Conservation (phyloP, 2,329 filamentous ascomycete species). For the Alternaria dauci region DNA sequence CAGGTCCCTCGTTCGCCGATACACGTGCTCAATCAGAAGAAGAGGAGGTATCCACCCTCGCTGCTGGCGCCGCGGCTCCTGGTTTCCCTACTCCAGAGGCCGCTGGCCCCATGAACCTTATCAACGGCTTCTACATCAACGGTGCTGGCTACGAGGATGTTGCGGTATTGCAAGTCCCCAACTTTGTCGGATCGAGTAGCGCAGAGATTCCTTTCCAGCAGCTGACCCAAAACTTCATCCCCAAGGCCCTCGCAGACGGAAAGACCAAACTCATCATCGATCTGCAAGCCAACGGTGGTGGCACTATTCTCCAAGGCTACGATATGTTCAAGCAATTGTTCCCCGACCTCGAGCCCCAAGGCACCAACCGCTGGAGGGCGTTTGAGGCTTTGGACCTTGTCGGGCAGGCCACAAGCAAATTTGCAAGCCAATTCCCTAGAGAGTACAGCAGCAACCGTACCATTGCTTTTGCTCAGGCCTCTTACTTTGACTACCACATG, state of each 20-base stretch:
- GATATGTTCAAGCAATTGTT: conserved; percentile 69
- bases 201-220: conserved; percentile 48
- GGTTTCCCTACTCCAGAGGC: conserved; percentile 56
- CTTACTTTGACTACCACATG: conserved; percentile 58
- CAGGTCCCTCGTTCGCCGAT: neutral
- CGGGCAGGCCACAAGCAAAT: conserved; percentile 50
- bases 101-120: conserved; percentile 50
- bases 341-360: conserved; percentile 59
- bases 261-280: conserved; percentile 70
- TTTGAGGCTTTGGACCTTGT: conserved; percentile 58
- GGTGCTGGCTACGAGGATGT: conserved; percentile 55
- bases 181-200: conserved; percentile 47
- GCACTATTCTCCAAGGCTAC: conserved; percentile 66
- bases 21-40: conserved; percentile 3
- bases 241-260: conserved; percentile 56
- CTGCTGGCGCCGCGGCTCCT: conserved; percentile 37
- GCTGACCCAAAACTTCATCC: conserved; percentile 53
- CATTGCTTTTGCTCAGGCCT: conserved; percentile 47
- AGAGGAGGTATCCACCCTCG: conserved; percentile 11
- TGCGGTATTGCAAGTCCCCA: conserved; percentile 55
- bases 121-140: conserved; percentile 58
- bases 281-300: conserved; percentile 67
- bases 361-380: conserved; percentile 62
- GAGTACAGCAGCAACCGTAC: conserved; percentile 49
- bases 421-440: conserved; percentile 45